Evolutionary conservation across 805 yeast genomes (phyloP), one percentile per base, ranked within the genome.

Genomic region (Kazachstania martiniae): DNA sequence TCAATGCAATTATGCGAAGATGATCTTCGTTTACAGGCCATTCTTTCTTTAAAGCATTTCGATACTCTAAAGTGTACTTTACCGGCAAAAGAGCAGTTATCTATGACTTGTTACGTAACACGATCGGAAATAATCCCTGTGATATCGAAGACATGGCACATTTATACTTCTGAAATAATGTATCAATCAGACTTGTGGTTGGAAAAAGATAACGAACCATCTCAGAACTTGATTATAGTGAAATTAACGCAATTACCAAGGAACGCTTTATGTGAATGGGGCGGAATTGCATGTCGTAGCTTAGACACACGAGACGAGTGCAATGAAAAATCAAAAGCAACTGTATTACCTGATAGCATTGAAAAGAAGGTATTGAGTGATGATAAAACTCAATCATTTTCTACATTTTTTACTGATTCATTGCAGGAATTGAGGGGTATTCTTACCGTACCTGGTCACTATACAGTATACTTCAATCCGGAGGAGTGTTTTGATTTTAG

Each of bases 11-110:
- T 82, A 24, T 33, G 40, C 1, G 47, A 43, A 14, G 29, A 31
- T 4, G 57, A 53, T 5, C 60, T 56, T 8, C 25, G 7, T 18
- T 4, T 38, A 4, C 70, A 73, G 32, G 49, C 74, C 0, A 61
- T 65, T 0, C 54, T 86, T 16, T 64, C 94, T 0, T 65, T 87
- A 31, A 94, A 84, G 52, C 91, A 86, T 56, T 69, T 85, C 31
- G 63, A 66, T 39, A 66, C 72, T 12, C 78, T 86, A 3, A 72
- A 76, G 40, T 46, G 65, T 5, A 71, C 76, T 5, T 65, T 76
- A 12, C 66, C 65, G 7, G 66, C 68, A 9, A 42, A 42, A 2
- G 60, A 59, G 12, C 63, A 72, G 16, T 56, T 74, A 1, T 57
- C 62, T 5, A 64, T 68, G 33, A 63, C 75, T 2, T 78, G 85